Percentiles rank a stretch among this genome's conserved stretches.
These are phyloP conservation scores for Boechera stricta DNA, from an alignment of 345 rosid species.

Conservation along the genomic window DNA sequence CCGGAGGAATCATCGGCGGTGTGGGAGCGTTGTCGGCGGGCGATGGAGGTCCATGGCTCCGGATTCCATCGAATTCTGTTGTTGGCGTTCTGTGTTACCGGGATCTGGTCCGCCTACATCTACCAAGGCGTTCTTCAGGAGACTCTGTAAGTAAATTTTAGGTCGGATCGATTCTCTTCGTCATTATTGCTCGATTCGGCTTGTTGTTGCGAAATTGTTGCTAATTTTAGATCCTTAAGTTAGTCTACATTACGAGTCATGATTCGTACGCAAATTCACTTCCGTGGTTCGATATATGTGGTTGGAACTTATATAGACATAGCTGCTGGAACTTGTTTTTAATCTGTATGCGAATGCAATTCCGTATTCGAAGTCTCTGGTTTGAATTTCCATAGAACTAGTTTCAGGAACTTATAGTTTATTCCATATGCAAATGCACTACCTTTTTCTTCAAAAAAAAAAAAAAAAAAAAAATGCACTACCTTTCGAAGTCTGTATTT, in stretches of 20 bases:
- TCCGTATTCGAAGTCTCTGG: background rate
- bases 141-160: slow-evolving; percentile 61
- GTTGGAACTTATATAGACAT: background rate
- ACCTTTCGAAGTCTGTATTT: background rate
- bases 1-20: slow-evolving; percentile 13
- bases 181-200: slow-evolving; percentile 8
- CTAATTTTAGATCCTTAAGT: background rate
- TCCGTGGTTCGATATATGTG: background rate
- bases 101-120: slow-evolving; percentile 88
- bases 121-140: slow-evolving; percentile 93
- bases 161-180: background rate
- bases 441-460: too few relatives aligned
- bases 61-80: slow-evolving; percentile 68
- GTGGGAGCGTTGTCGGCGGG: background rate
- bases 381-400: too few relatives aligned
- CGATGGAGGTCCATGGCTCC: slow-evolving; percentile 65
- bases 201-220: slow-evolving; percentile 26
- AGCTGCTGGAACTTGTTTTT: background rate
- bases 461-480: too few relatives aligned
- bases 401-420: too few relatives aligned
- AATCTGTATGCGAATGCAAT: background rate
- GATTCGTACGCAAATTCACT: slow-evolving; percentile 6
- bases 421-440: too few relatives aligned
- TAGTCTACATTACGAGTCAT: background rate
- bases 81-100: slow-evolving; percentile 79